Conservation (phyloP, 2,329 filamentous ascomycete genomes). For the Hymenoscyphus occultus region DNA sequence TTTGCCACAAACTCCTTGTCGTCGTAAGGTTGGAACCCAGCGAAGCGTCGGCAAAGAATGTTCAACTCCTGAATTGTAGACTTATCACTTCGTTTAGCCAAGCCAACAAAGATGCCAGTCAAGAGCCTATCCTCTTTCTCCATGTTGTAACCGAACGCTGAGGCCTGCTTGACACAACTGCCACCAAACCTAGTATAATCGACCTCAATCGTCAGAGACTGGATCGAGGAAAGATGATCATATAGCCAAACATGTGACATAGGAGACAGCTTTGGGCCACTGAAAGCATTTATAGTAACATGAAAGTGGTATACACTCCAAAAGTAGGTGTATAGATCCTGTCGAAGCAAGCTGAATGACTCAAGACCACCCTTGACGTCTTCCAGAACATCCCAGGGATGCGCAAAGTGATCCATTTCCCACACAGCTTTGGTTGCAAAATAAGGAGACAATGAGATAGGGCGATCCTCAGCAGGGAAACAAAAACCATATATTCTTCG, state of each 20-base stretch:
- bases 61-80: constrained; percentile 21
- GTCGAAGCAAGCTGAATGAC: constrained; percentile 24
- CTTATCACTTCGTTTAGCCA: constrained; percentile 15
- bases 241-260: constrained; percentile 31
- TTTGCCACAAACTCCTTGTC: background rate
- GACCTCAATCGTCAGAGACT: constrained; percentile 33
- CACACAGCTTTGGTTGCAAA: constrained; percentile 31
- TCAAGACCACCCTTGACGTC: constrained; percentile 25
- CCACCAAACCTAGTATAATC: constrained; percentile 34
- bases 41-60: constrained; percentile 24
- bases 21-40: constrained; percentile 10
- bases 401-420: constrained; percentile 26
- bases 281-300: constrained; percentile 31
- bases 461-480: constrained; percentile 26
- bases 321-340: constrained; percentile 35
- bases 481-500: constrained; percentile 30
- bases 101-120: constrained; percentile 15
- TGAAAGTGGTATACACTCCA: constrained; percentile 36
- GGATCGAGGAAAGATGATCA: constrained; percentile 26
- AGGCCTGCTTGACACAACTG: constrained; percentile 19
- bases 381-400: constrained; percentile 29
- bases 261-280: constrained; percentile 27
- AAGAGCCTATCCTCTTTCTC: constrained; percentile 24
- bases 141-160: constrained; percentile 17
- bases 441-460: constrained; percentile 28